phyloP scores from a whole-genome alignment of 2,329 filamentous ascomycete species.

The Colletotrichum trifolii region DNA sequence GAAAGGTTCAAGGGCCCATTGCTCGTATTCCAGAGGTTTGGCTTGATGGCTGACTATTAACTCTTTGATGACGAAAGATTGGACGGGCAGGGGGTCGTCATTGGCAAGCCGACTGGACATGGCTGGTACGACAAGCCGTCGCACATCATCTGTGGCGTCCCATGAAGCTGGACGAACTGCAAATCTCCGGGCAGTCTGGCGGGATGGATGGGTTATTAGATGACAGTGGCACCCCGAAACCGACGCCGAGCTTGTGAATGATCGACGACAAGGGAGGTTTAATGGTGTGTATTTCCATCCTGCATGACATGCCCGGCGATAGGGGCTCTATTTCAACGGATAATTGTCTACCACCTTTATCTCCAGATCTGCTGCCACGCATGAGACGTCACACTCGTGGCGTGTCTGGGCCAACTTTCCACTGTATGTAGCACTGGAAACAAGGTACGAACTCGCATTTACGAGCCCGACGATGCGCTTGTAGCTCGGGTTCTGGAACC shows the following conservation, averaged over 20 bases:
- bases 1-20: too few relatives aligned
- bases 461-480: too few relatives aligned
- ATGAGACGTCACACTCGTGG: too few relatives aligned
- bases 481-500: too few relatives aligned
- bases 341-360: not conserved
- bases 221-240: slow-evolving; percentile 14
- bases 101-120: slow-evolving; percentile 1
- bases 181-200: not conserved
- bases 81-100: slow-evolving; percentile 11
- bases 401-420: too few relatives aligned
- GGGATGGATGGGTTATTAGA: slow-evolving; percentile 8
- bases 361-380: not conserved
- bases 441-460: too few relatives aligned
- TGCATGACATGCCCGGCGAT: slow-evolving; percentile 1
- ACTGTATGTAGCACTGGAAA: too few relatives aligned
- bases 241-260: slow-evolving; percentile 2
- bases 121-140: slow-evolving; percentile 1
- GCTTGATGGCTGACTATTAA: too few relatives aligned
- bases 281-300: not conserved
- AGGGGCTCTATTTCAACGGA: not conserved
- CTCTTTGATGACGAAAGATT: not conserved
- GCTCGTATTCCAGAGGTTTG: too few relatives aligned
- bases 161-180: slow-evolving; percentile 14
- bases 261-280: not conserved
- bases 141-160: not conserved